Evolutionary conservation across 345 rosid genomes (phyloP).

Genomic region (Gossypium bickii): DNA sequence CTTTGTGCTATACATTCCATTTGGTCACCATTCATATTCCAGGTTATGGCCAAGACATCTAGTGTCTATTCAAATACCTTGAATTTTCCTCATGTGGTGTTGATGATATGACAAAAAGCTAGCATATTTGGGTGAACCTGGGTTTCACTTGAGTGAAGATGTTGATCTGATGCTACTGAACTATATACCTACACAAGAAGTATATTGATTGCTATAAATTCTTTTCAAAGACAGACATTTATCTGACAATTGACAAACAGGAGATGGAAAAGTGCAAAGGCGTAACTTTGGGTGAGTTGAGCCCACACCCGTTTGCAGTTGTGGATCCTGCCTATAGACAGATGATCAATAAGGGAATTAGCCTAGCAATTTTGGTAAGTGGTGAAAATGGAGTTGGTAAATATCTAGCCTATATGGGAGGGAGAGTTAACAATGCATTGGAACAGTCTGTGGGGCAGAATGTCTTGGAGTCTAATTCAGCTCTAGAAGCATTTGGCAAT

Average conservation of each 20-base stretch:
- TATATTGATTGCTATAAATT: conserved; percentile 94
- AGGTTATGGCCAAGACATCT: conserved; percentile 65
- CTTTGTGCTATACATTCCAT: too few relatives aligned
- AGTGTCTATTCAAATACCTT: conserved; percentile 67
- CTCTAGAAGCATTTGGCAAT: conserved; percentile 97
- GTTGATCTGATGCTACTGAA: conserved; percentile 70
- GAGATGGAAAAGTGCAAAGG: conserved; percentile 86
- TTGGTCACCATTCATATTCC: too few relatives aligned
- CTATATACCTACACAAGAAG: conserved; percentile 96
- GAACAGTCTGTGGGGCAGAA: conserved; percentile 89
- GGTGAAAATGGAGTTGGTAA: conserved; percentile 99
- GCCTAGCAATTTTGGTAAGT: conserved; percentile 89
- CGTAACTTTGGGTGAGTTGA: conserved; percentile 73
- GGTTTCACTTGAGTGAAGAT: conserved; percentile 68
- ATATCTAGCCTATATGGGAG: conserved; percentile 98
- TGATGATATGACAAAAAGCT: conserved; percentile 92
- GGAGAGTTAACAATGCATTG: conserved; percentile 56
- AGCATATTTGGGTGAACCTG: conserved; percentile 93
- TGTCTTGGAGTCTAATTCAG: conserved; percentile 98
- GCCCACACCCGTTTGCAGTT: conserved; percentile 93
- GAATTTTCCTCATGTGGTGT: conserved; percentile 81
- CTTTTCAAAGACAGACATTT: conserved; percentile 75
- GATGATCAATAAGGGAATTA: conserved; percentile 84
- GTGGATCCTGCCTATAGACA: conserved; percentile 94
- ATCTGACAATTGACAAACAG: conserved; percentile 44